Base-by-base conservation (phyloP, 2,329 filamentous ascomycete species). In the Verticillium longisporum region DNA sequence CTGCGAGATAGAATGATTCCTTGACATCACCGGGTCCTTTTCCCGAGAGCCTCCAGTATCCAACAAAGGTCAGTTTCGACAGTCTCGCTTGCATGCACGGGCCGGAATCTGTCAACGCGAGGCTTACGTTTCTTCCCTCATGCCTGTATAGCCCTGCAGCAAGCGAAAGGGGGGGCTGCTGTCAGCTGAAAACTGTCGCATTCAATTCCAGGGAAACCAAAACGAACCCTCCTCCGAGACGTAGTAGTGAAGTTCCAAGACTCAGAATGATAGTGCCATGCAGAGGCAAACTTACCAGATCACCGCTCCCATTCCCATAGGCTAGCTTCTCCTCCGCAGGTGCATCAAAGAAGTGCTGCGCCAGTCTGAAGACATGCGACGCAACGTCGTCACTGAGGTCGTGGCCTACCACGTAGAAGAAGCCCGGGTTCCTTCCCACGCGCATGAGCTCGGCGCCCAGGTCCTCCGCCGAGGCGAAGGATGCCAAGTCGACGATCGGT, bases 371-470 rank as follows among this genome's bases (percentile, higher is more conserved):
- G 26, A 65, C 37, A 13, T 36, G 53, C n/a, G 58, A 61, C n/a
- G 63, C 60, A 1, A 58, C 63, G 26, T 58, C 58, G 60, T 65
- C 63, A 34, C 56, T 45, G 32, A 65, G 31, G 13, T 55, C 60
- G 45, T 65, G 63, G 1, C 63, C 63, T 9, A 65, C 60, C 33
- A 65, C 62, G 9, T 65, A 65, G 21, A 65, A 65, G 56, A 65
- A 65, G 50, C 63, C 63, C 2, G 63, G 63, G 37, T 65, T 62
- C 57, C 38, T 65, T 55, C 63, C 63, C 41, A 65, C 63, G 36
- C 60, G 62, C 62, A 65, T 58, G 36, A 65, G 59, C 57, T 65
- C 62, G 3, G 37, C 60, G 45, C 56, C 61, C 9, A 65, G 54
- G n/a, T 41, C 59, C 37, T 62, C 60, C 6, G 55, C 54, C 32